Conservation (phyloP, 805 yeast species). For the Priceomyces castillae region DNA sequence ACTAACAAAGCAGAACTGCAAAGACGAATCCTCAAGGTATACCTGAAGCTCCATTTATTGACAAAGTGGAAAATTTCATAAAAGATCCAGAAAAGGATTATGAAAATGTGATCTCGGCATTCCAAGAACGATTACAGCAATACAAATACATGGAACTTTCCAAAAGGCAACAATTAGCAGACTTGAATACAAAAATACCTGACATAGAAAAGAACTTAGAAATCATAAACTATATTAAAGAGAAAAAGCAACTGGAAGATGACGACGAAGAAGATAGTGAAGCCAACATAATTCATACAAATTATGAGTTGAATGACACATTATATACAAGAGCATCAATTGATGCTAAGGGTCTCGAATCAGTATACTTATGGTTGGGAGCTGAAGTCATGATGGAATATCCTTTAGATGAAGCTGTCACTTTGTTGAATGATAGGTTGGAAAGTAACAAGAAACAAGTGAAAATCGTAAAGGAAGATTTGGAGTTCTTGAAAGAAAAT, state of each 20-base stretch:
- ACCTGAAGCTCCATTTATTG: constrained; percentile 94
- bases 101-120: constrained; percentile 62
- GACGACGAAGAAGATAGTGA: constrained; percentile 23
- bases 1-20: constrained; percentile 40
- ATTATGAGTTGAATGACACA: constrained; percentile 91
- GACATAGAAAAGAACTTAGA: constrained; percentile 84
- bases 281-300: constrained; percentile 50
- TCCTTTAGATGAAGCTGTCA: constrained; percentile 83
- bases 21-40: constrained; percentile 88
- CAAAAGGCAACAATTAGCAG: constrained; percentile 47
- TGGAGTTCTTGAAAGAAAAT: constrained; percentile 79
- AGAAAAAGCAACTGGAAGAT: constrained; percentile 39
- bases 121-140: constrained; percentile 86
- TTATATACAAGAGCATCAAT: constrained; percentile 80
- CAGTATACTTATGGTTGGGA: constrained; percentile 92
- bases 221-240: constrained; percentile 59
- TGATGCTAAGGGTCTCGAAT: constrained; percentile 49
- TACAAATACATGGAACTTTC: constrained; percentile 82
- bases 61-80: constrained; percentile 71
- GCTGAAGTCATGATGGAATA: constrained; percentile 97
- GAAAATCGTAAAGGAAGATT: constrained; percentile 70
- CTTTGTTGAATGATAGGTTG: constrained; percentile 61
- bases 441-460: constrained; percentile 58
- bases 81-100: constrained; percentile 64
- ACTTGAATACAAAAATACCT: constrained; percentile 74